A percentile compares a stretch with the other conserved stretches of the same genome.
Evolutionary conservation across 768 basidiomycete species (phyloP).

Genomic region (Amanita polypyramis): DNA sequence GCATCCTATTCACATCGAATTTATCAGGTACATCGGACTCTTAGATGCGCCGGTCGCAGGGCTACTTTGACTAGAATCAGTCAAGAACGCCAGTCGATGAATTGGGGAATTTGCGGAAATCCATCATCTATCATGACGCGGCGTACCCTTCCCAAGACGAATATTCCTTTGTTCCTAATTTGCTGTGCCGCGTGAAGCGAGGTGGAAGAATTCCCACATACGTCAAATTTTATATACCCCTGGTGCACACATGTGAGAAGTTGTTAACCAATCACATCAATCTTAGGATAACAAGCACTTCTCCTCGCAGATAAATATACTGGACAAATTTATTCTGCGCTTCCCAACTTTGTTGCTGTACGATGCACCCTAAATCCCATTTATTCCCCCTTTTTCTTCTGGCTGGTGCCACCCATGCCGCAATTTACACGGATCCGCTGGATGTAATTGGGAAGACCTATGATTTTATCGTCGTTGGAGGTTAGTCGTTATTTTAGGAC

Average conservation of each 20-base stretch:
- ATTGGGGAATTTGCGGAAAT: too few species aligned
- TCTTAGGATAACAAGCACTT: not conserved
- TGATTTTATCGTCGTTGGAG: conserved; percentile 19
- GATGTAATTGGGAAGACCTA: conserved; percentile 5
- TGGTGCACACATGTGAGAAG: conserved; percentile 1
- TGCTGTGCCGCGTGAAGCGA: not conserved
- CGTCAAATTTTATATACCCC: not conserved
- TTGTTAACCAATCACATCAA: not conserved
- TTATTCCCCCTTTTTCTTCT: not conserved
- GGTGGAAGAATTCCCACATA: not conserved
- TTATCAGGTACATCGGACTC: too few species aligned
- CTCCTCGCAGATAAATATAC: conserved; percentile 1
- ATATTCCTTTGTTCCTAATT: not conserved
- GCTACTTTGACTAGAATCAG: too few species aligned
- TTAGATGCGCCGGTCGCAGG: too few species aligned
- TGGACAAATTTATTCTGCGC: not conserved
- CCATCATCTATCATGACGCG: too few species aligned
- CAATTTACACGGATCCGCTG: conserved; percentile 6
- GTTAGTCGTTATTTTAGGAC: conserved; percentile 3
- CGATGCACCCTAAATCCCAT: not conserved
- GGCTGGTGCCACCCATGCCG: not conserved
- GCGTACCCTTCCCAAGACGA: not conserved
- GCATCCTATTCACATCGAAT: too few species aligned
- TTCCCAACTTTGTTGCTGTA: not conserved
- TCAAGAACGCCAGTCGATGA: too few species aligned